A percentile compares a stretch with the other conserved stretches of the same genome.
phyloP scores from a whole-genome alignment of 1,139 yeast genomes.

The Ashbya aceris region DNA sequence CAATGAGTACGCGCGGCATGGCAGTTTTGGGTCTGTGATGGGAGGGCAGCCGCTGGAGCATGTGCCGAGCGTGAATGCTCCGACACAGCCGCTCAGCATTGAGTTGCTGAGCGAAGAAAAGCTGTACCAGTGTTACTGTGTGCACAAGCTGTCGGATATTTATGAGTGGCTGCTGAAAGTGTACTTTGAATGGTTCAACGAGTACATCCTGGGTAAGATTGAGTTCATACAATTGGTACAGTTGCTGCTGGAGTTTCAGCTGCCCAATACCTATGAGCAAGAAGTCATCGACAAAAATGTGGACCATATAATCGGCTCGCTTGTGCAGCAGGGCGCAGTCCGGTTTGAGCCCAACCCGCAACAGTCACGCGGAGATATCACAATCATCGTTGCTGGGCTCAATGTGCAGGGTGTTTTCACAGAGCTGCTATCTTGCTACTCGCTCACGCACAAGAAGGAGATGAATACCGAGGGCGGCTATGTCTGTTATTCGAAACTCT shows the following conservation, averaged over 20 bases:
- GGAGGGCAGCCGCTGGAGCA: conserved; percentile 38
- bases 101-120: conserved; percentile 42
- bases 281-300: conserved; percentile 30
- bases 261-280: conserved; percentile 27
- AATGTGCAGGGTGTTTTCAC: conserved; percentile 39
- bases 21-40: conserved; percentile 25
- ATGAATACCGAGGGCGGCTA: conserved; percentile 13
- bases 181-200: conserved; percentile 34
- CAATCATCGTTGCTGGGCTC: conserved; percentile 27
- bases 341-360: conserved; percentile 26
- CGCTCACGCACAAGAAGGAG: conserved; percentile 15
- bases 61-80: conserved; percentile 43
- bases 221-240: conserved; percentile 53
- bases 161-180: conserved; percentile 41
- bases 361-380: conserved; percentile 7
- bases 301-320: conserved; percentile 41
- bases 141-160: conserved; percentile 42
- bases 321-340: conserved; percentile 41
- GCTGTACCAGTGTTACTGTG: conserved; percentile 41
- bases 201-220: conserved; percentile 35
- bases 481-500: conserved; percentile 20
- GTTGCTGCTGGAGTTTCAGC: conserved; percentile 35
- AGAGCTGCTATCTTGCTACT: conserved; percentile 32
- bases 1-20: conserved; percentile 24
- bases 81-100: conserved; percentile 49